Conservation (phyloP, 2,329 filamentous ascomycete species). For the Emydomyces testavorans region DNA sequence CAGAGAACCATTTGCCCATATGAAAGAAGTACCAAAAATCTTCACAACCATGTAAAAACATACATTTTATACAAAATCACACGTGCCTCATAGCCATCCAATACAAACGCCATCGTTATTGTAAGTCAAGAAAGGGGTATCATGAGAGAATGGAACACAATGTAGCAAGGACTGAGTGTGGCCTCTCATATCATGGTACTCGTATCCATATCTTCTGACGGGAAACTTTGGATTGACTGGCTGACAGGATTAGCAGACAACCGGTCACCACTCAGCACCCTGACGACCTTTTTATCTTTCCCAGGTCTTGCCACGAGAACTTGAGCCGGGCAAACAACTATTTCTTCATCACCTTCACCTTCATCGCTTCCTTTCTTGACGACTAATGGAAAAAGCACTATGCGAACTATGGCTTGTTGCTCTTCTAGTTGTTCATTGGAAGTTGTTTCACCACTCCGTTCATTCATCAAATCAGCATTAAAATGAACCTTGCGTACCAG, state of each 20-base stretch:
- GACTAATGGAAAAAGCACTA: conserved; percentile 90
- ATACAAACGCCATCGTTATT: neutral
- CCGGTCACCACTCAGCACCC: conserved; percentile 32
- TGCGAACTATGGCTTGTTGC: conserved; percentile 65
- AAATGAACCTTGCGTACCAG: conserved; percentile 78
- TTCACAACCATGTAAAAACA: neutral
- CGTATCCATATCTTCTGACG: conserved; percentile 35
- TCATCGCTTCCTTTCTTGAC: conserved; percentile 89
- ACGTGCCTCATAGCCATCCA: neutral
- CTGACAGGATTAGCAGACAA: conserved; percentile 32
- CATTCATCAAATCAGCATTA: conserved; percentile 90
- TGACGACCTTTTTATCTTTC: conserved; percentile 34
- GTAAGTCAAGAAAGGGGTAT: neutral
- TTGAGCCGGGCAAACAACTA: conserved; percentile 89
- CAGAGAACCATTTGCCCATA: neutral
- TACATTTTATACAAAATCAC: neutral
- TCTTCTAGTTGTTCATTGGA: conserved; percentile 73
- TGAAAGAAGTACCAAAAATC: neutral
- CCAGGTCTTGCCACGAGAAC: conserved; percentile 59
- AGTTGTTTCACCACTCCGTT: conserved; percentile 59
- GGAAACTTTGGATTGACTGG: conserved; percentile 33
- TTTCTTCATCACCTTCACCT: conserved; percentile 81
- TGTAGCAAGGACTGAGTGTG: conserved; percentile 24
- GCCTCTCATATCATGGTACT: conserved; percentile 36
- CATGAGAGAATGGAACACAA: conserved; percentile 1